Evolutionary conservation across 2,329 filamentous ascomycete species (phyloP).

Genomic region (Kalaharituber pfeilii): DNA sequence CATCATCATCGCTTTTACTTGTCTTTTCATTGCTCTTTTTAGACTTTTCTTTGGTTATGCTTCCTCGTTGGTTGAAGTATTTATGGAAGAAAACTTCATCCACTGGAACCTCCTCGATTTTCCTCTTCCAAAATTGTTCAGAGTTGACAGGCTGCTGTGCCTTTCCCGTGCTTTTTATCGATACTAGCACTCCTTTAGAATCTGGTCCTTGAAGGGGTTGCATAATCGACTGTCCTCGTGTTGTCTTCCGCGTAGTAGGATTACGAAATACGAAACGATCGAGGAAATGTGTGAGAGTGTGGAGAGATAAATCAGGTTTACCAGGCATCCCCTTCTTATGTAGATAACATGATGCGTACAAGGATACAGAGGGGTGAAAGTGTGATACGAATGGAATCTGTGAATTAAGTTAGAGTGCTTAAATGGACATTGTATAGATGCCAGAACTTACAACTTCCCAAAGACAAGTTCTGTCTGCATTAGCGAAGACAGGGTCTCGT

Average conservation of each 20-base stretch:
- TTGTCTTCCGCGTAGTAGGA: conserved; percentile 41
- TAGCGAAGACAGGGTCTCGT: conserved; percentile 55
- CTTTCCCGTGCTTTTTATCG: conserved; percentile 31
- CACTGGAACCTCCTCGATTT: conserved; percentile 65
- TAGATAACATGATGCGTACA: conserved; percentile 60
- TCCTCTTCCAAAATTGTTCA: conserved; percentile 80
- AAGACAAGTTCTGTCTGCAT: conserved; percentile 79
- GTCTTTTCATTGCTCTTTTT: conserved; percentile 40
- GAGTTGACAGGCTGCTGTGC: conserved; percentile 56
- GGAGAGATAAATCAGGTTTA: conserved; percentile 78
- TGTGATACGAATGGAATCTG: conserved; percentile 54
- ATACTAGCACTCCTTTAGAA: conserved; percentile 43
- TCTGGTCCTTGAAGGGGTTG: conserved; percentile 57
- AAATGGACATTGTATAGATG: neutral
- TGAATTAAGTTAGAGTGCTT: conserved; percentile 1
- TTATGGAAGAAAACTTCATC: conserved; percentile 98
- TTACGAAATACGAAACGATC: conserved; percentile 98
- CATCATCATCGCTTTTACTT: conserved; percentile 31
- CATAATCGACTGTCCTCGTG: conserved; percentile 84
- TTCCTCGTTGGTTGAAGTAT: conserved; percentile 64
- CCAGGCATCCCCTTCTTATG: conserved; percentile 52
- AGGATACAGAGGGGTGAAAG: conserved; percentile 81
- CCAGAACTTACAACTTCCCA: conserved; percentile 60
- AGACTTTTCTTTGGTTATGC: conserved; percentile 35
- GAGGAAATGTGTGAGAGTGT: conserved; percentile 85